Base-by-base conservation (phyloP, 2,329 filamentous ascomycete species). In the Trichoderma sp. region DNA sequence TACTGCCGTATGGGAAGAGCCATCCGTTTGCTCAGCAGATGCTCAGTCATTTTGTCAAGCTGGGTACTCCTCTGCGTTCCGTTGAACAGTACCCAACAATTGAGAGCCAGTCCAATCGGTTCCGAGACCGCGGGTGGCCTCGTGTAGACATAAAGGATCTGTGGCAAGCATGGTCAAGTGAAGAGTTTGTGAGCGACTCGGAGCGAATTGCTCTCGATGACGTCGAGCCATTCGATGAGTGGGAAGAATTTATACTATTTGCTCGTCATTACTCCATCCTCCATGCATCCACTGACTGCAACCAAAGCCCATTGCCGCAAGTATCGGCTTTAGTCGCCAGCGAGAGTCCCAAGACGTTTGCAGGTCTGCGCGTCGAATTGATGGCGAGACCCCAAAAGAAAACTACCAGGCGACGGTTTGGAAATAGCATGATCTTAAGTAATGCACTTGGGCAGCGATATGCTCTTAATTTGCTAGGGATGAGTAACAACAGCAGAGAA, bases 191-290 rank as follows among this genome's bases (percentile, higher is more conserved):
- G 22, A 83, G 82, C 6, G 74, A 84, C 1, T 78, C 83, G 1
- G 84, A 92, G 70, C 86, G 92, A 70, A 80, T 76, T 39, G 80
- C 80, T 12, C 79, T 97, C 15, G 90, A 97, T 72, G 75, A 80
- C 1, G 78, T 93, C 17, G 94, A 97, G 74, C 88, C 90, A 1
- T 97, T 98, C 75, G 94, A 98, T 77, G 94, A 97, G 78, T 97
- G 93, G 93, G 94, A 98, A 78, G 94, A 97, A 74, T 93, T 97
- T 75, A 89, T 91, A 2, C 82, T 97, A 1, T 97, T 96, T 77
- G 88, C 87, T 2, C 89, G 89, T 37, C 94, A 97, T 78, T 97
- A 97, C 78, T 91, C 94, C 72, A 80, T 97, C 52, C 83, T 97
- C 9, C 83, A 88, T 60, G 92, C 92, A 12, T 71, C 64, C 9